Base-by-base conservation (phyloP, 176 grass and related monocot species). In the Carex kokanica region DNA sequence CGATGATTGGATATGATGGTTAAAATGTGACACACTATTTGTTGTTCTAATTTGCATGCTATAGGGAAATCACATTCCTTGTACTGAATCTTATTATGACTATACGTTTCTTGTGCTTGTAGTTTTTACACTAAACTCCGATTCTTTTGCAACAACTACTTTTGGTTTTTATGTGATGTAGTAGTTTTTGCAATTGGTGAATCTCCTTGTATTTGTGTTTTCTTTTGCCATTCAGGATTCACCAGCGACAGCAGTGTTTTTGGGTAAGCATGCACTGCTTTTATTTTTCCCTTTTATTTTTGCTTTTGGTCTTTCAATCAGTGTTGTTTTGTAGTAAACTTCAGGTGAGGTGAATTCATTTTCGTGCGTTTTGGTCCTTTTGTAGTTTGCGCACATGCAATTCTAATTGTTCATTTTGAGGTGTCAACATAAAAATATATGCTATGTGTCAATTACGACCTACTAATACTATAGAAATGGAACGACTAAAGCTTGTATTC, bases 101-200 rank as follows among this genome's bases (percentile, higher is more conserved):
- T 79, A 83, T 81, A 83, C 78, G 87, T 69, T 92, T 87, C 78
- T 82, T 90, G 88, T 93, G 83, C 84, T 43, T 85, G 81, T 85
- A 77, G 86, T 91, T 83, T 85, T 34, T 74, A 71, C 47, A 38
- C 47, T 84, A 13, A 45, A 84, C 82, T 92, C 92, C 79, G 86
- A 81, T 95, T 95, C 84, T 92, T 95, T 95, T 87, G 90, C 89
- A 88, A 88, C 83, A 89, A 87, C 74, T 86, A 92, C 88, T 60
- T 88, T 88, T 90, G 79, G 83, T 81, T 82, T 88, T 88, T 78
- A 86, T 84, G 89, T 88, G 87, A 84, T 88, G 77, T 86, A 86
- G 90, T 86, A 80, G 85, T 88, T 88, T 78, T 79, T 84, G 84
- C 84, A 87, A 91, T 91, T 79, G 80, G 60, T 86, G 86, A 64